Percentiles rank a stretch among this genome's conserved stretches.
These are phyloP conservation scores for Neurospora sp. DNA, from an alignment of 2,329 filamentous ascomycete genomes.

Conservation along the genomic window DNA sequence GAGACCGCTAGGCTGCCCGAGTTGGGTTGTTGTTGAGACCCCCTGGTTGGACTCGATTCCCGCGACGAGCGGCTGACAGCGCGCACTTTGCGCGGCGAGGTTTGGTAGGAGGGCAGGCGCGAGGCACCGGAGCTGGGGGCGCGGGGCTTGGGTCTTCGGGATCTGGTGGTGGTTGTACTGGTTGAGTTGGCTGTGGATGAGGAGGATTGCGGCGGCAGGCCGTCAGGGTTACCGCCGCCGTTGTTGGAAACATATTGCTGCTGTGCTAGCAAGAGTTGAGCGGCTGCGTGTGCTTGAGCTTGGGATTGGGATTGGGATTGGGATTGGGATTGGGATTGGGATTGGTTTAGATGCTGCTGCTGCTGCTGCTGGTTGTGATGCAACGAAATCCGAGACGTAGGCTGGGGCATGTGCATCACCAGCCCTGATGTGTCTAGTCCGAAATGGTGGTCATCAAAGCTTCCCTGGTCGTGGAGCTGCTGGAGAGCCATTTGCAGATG, in stretches of 20 bases:
- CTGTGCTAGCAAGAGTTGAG: background rate
- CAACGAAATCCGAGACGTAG: conserved; percentile 16
- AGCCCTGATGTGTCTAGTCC: conserved; percentile 25
- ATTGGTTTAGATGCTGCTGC: conserved; percentile 2
- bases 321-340: conserved; percentile 6
- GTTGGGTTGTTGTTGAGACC: background rate
- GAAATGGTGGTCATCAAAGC: conserved; percentile 7
- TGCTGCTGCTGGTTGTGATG: conserved; percentile 12
- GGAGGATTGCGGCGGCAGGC: background rate
- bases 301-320: conserved; percentile 7
- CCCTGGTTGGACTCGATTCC: conserved; percentile 5
- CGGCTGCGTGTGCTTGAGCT: background rate
- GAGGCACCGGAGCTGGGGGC: conserved; percentile 43
- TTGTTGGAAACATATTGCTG: background rate
- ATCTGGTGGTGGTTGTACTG: conserved; percentile 3
- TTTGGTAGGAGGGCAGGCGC: conserved; percentile 32
- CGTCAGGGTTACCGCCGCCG: background rate
- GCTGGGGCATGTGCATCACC: conserved; percentile 46
- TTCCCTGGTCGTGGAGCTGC: conserved; percentile 29
- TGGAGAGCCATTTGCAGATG: conserved; percentile 32
- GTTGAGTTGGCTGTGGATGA: background rate
- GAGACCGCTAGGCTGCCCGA: conserved; percentile 1
- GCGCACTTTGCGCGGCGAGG: conserved; percentile 31
- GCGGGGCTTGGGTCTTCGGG: conserved; percentile 29
- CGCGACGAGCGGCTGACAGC: conserved; percentile 18